phyloP scores from a whole-genome alignment of 1,139 yeast species.

The Blastobotrys ciferrii region DNA sequence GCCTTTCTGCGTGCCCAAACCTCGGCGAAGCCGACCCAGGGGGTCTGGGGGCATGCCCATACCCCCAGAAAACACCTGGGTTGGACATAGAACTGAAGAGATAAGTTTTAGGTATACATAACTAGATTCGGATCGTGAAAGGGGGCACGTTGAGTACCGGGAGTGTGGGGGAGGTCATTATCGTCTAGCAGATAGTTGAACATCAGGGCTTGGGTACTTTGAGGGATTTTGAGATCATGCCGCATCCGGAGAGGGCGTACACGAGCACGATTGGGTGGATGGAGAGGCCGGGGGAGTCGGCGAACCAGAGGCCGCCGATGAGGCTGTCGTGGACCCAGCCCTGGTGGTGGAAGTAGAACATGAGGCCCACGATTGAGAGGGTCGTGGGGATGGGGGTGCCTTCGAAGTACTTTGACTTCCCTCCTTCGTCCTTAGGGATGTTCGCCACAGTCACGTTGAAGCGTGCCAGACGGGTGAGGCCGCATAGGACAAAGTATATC shows the following conservation, averaged over 20 bases:
- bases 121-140: background rate
- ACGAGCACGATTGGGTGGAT: constrained; percentile 68
- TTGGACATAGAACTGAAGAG: too few relatives aligned
- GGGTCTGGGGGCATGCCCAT: too few relatives aligned
- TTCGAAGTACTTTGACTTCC: constrained; percentile 83
- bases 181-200: constrained; percentile 1
- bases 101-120: constrained; percentile 3
- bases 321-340: constrained; percentile 45
- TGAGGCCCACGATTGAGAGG: constrained; percentile 56
- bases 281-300: constrained; percentile 29
- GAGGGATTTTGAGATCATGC: constrained; percentile 86
- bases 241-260: constrained; percentile 80
- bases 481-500: constrained; percentile 87
- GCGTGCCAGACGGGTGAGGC: constrained; percentile 88
- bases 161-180: too few relatives aligned
- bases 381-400: constrained; percentile 96
- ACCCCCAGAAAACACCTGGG: too few relatives aligned
- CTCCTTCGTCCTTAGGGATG: constrained; percentile 81
- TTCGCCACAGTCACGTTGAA: constrained; percentile 92
- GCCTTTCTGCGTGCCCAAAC: too few relatives aligned
- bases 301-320: constrained; percentile 63
- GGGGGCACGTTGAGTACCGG: constrained; percentile 6
- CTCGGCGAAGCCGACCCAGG: too few relatives aligned
- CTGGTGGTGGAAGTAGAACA: constrained; percentile 60
- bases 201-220: constrained; percentile 75